phyloP scores from a whole-genome alignment of 2,329 filamentous ascomycete species.

The Ceratocystis alfenasii region DNA sequence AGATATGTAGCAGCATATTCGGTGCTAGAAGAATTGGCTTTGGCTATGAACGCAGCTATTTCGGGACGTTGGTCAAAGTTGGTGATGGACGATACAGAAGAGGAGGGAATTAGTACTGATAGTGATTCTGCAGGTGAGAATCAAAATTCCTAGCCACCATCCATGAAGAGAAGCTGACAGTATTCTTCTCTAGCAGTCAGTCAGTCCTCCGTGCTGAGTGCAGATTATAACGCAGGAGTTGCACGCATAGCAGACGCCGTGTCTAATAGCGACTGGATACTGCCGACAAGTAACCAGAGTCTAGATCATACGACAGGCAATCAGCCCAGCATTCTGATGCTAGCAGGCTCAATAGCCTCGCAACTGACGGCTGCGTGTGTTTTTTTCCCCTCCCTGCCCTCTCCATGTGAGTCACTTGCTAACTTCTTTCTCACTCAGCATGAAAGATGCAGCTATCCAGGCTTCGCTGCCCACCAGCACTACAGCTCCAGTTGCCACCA shows the following conservation, averaged over 20 bases:
- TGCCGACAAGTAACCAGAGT: neutral
- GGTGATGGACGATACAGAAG: neutral
- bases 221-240: neutral
- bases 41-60: constrained; percentile 20
- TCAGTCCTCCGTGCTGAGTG: neutral
- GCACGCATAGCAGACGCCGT: neutral
- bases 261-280: constrained; percentile 12
- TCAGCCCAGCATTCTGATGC: neutral
- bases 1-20: constrained; percentile 15
- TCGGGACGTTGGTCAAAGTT: constrained; percentile 18
- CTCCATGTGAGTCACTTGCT: too few species aligned
- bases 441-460: constrained; percentile 6
- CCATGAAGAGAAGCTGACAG: neutral
- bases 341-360: constrained; percentile 26
- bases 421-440: constrained; percentile 11
- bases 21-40: constrained; percentile 16
- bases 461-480: neutral
- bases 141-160: neutral
- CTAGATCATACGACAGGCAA: neutral
- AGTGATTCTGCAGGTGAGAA: neutral
- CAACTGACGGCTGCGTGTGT: constrained; percentile 26
- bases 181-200: neutral
- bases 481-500: constrained; percentile 14
- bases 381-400: neutral
- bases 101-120: constrained; percentile 19